These are phyloP conservation scores for Cenchrus fungigraminus DNA, from an alignment of 176 grass and related monocot species.

Conservation along the genomic window DNA sequence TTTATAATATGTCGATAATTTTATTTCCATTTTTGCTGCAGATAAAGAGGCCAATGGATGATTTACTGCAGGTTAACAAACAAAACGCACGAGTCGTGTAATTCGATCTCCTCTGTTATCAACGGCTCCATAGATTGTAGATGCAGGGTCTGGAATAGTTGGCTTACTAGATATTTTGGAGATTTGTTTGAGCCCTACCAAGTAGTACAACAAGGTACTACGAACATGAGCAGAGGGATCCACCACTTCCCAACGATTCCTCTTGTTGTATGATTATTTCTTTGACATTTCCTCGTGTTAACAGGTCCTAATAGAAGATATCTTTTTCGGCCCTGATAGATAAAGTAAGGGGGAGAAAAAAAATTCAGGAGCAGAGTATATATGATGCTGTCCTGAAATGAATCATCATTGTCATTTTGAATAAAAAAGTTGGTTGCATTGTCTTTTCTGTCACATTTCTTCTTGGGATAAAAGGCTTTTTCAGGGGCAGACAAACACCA, in stretches of 20 bases:
- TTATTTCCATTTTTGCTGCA: background rate
- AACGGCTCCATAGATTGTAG: slow-evolving; percentile 15
- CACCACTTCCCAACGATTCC: slow-evolving; percentile 68
- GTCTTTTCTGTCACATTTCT: background rate
- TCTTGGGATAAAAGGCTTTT: background rate
- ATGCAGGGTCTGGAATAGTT: slow-evolving; percentile 22
- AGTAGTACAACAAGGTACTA: slow-evolving; percentile 20
- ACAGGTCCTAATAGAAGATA: background rate
- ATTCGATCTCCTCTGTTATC: background rate
- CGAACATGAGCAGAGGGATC: slow-evolving; percentile 29
- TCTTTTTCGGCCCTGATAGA: background rate
- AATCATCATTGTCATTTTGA: background rate
- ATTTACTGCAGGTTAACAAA: background rate
- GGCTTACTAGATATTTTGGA: slow-evolving; percentile 23
- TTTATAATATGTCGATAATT: background rate
- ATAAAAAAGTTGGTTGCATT: background rate
- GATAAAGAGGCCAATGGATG: background rate
- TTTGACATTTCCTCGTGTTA: slow-evolving; percentile 1
- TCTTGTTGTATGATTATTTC: slow-evolving; percentile 1
- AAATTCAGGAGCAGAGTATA: background rate
- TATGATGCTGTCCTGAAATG: background rate
- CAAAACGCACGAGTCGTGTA: background rate
- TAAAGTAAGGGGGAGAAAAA: background rate
- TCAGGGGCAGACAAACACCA: background rate
- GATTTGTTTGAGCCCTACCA: background rate